Base-by-base conservation (phyloP, 495 filamentous ascomycete genomes). In the Astrothelium subdiscretum region DNA sequence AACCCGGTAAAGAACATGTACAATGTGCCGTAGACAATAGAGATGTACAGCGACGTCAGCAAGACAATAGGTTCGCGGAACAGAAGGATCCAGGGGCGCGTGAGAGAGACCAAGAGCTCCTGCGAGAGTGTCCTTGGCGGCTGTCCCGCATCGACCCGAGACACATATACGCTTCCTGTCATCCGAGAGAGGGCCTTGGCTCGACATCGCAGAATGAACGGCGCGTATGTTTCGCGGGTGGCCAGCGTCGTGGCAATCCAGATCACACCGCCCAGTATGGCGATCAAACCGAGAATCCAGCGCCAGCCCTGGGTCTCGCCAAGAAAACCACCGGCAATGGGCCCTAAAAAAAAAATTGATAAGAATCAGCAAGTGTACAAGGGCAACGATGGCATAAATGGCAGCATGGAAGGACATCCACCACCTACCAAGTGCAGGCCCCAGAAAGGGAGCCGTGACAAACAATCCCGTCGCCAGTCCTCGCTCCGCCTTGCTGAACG, bases 401-500 rank as follows among this genome's bases (percentile, higher is more conserved):
- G 48, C 24, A 54, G 48, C 22, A 54, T 29, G 59, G 59, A 32
- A 20, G 32, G 38, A 61, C 26, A 61, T 40, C 40, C 5, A 48
- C 32, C n/a, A 61, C 59, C 32, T 61, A 61, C 59, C 59, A 61
- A 61, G 26, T 31, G 59, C 59, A 31, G 59, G 48, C 48, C 48
- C 48, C 48, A 54, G 4, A 29, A 54, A 54, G 48, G 48, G 48
- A 54, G 48, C 24, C 48, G 48, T 29, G 4, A 15, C 48, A 54
- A 54, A 54, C 48, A 54, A 54, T 54, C 48, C 48, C 48, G 48
- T 54, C 0, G 86, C 87, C 15, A 86, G 64, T 54, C 87, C 87
- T 66, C 87, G 76, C 67, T 89, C 73, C 62, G 72, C 75, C 3
- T 83, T 81, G 11, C 75, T 66, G 67, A 90, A 90, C 80, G 90